Conservation (phyloP, 768 basidiomycete genomes). For the Leccinum disarticulatum region DNA sequence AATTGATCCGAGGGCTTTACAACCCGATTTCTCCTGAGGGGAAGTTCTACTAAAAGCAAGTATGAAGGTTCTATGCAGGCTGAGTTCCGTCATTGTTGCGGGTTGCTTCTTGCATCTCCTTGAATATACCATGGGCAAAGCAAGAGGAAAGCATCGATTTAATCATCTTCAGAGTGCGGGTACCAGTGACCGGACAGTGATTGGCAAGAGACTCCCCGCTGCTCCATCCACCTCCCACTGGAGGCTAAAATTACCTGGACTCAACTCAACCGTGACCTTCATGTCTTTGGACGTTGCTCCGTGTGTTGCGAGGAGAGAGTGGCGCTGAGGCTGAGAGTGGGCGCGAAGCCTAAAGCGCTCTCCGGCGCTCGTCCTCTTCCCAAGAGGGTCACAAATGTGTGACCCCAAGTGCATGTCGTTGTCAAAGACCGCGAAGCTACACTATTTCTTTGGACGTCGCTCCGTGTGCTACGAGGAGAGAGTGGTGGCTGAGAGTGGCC, state of each 20-base stretch:
- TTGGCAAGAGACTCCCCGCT: not conserved
- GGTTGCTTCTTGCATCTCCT: not conserved
- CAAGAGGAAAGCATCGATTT: not conserved
- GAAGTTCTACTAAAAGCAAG: not conserved
- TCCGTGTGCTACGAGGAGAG: too few relatives aligned
- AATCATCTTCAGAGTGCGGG: not conserved
- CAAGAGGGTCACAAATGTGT: too few relatives aligned
- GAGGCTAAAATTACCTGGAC: not conserved
- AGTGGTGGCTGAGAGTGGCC: too few relatives aligned
- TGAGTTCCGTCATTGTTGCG: not conserved
- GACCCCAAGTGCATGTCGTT: too few relatives aligned
- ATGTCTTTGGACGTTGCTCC: too few relatives aligned
- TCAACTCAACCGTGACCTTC: not conserved
- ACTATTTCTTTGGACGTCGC: too few relatives aligned
- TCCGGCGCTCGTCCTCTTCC: too few relatives aligned
- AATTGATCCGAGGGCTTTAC: conserved; percentile 23
- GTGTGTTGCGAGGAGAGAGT: too few relatives aligned
- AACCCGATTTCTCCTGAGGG: conserved; percentile 5
- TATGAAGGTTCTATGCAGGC: conserved; percentile 5
- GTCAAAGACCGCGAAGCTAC: too few relatives aligned
- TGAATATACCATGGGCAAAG: not conserved
- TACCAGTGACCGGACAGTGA: too few relatives aligned
- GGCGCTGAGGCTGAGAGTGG: too few relatives aligned
- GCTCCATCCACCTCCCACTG: not conserved
- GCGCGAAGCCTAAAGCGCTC: too few relatives aligned